Conservation (phyloP, 169 alveolate species). For the Toxoplasma gondii region DNA sequence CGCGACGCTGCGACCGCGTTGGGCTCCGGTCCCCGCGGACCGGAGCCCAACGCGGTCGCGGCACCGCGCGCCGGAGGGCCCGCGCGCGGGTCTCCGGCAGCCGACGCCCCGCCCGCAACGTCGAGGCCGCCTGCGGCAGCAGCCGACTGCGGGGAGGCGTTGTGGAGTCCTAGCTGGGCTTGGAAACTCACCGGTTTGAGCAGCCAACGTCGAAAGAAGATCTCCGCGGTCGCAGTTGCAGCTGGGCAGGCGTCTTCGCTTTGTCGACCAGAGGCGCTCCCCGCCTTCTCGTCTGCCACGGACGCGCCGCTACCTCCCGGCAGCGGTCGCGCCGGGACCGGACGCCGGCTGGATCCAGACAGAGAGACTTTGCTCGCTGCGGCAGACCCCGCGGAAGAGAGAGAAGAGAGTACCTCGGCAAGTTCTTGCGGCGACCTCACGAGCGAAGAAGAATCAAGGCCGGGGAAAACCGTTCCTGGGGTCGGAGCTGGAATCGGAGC, state of each 20-base stretch:
- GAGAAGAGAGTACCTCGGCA: background rate
- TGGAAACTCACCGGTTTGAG: background rate
- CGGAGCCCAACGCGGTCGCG: too few relatives aligned
- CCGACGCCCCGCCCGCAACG: background rate
- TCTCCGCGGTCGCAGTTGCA: background rate
- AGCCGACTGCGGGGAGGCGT: background rate
- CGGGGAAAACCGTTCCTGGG: background rate
- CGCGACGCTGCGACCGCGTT: too few relatives aligned
- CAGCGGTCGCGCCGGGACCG: background rate
- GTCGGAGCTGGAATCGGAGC: background rate
- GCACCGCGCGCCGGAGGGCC: background rate
- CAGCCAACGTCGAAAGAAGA: constrained; percentile 15
- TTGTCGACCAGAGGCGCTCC: too few relatives aligned
- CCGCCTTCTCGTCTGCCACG: background rate
- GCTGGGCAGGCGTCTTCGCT: background rate
- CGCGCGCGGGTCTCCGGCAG: too few relatives aligned
- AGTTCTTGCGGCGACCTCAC: background rate
- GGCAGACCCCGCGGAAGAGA: background rate
- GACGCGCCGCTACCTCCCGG: background rate
- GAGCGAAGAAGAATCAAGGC: background rate
- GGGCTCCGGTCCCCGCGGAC: too few relatives aligned
- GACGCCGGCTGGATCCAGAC: background rate
- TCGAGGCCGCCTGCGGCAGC: background rate
- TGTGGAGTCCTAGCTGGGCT: constrained; percentile 10
- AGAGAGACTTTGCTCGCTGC: background rate